Conservation (phyloP, 768 basidiomycete species). For the Boletus reticuloceps region DNA sequence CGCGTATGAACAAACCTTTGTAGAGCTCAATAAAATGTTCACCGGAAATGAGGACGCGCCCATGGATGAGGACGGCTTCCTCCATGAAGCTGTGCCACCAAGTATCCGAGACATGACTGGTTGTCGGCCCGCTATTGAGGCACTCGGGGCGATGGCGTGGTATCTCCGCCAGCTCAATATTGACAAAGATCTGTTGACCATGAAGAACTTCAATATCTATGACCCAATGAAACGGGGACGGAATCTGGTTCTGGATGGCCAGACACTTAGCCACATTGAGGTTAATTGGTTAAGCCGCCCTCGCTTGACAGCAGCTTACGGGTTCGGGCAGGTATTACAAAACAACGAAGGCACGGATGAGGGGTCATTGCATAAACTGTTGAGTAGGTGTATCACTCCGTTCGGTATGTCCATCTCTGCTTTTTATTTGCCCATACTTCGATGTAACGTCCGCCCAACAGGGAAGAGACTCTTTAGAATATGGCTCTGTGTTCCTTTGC, state of each 20-base stretch:
- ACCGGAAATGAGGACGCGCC: constrained; percentile 42
- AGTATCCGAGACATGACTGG: constrained; percentile 73
- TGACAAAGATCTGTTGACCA: constrained; percentile 90
- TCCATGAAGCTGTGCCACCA: constrained; percentile 51
- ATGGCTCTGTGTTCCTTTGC: constrained; percentile 93
- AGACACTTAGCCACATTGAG: constrained; percentile 93
- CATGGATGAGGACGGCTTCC: constrained; percentile 43
- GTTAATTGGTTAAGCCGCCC: constrained; percentile 36
- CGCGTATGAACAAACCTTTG: constrained; percentile 64
- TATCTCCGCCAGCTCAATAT: constrained; percentile 93
- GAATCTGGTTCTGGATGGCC: constrained; percentile 86
- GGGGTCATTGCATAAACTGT: constrained; percentile 79
- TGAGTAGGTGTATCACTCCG: constrained; percentile 85
- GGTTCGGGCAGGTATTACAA: constrained; percentile 59
- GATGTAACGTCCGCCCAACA: constrained; percentile 28
- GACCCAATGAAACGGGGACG: constrained; percentile 93
- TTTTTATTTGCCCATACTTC: constrained; percentile 2
- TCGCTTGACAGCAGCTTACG: constrained; percentile 6
- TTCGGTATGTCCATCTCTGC: constrained; percentile 55
- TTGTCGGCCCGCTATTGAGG: constrained; percentile 69
- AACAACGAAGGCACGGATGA: constrained; percentile 95
- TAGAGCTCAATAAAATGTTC: constrained; percentile 68
- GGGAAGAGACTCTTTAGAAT: constrained; percentile 95
- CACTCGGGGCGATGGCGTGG: constrained; percentile 92
- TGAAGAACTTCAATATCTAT: constrained; percentile 97